Base-by-base conservation (phyloP, 2,329 filamentous ascomycete genomes). In the Microsporum audouinii region DNA sequence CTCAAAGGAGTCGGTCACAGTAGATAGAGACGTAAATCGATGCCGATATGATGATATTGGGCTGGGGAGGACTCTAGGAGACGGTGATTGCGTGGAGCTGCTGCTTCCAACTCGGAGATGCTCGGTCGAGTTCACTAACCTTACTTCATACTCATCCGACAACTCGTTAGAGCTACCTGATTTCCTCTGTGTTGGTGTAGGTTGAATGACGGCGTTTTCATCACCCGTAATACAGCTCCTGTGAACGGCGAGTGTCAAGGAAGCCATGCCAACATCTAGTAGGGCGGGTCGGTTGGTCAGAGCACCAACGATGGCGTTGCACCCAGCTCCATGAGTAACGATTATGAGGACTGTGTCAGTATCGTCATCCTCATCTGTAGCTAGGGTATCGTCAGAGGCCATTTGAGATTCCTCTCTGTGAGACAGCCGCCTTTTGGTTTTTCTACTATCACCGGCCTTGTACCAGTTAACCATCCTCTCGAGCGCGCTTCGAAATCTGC, bases 251-350 rank as follows among this genome's bases (percentile, higher is more conserved):
- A 96, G 88, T 1, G 92, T 96, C 57, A 99, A 79, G 2, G 91
- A 96, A 0, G 92, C 89, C 75, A 95, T 88, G 33, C 87, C 87
- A 14, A 97, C 88, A 70, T 97, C 91, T 69, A 95, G 84, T 12
- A 99, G 80, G 0, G 95, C 91, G 0, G 94, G 92, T 69, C 96
- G 88, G 63, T 92, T 88, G 0, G 91, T 95, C 65, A 99, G 83
- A 31, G 91, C 91, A 10, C 92, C 91, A 64, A 99, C 91, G 51
- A 99, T 76, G 1, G 94, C 94, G 75, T 99, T 99, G 75, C 92
- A 96, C 43, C 94, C 94, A 12, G 94, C 94, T 29, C 92, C 92
- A 70, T 99, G 94, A 0, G 94, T 96, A 27, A 99, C 88, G 5
- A 99, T 76, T 45, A 99, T 80, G 14, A 99, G 78, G 1, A 97